Evolutionary conservation across 306 rosid species (phyloP), one percentile per base, ranked within the genome.

Genomic region (Lathyrus sativus): DNA sequence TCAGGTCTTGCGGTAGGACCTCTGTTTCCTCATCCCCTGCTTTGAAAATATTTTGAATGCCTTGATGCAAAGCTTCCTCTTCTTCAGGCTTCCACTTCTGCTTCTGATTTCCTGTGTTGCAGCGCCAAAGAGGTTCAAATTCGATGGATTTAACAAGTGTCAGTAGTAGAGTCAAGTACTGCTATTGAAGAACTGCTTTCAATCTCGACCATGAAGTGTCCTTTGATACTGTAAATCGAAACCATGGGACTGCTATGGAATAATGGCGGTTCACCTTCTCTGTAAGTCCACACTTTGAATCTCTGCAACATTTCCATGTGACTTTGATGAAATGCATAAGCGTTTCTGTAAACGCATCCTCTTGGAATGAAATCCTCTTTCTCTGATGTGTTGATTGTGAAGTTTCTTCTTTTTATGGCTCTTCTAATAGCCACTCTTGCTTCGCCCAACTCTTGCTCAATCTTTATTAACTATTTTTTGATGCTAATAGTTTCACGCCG

Each of bases 241-340:
- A 26, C 67, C 84, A 76, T 35, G 0, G 96, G 95, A 66, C 96
- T 87, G 5, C 29, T n/a, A 42, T 89, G 98, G 1, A 58, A 19
- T 48, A 92, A 44, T 0, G 98, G 96, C 8, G 43, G 73, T 61
- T 87, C 90, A 3, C 98, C 98, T 84, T 92, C 98, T 65, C 53
- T 84, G 79, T 87, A 92, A 10, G 54, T 62, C 96, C 96, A 92
- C 42, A 89, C 82, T 53, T 83, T 92, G 53, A 92, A 85, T 65
- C 81, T 84, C 78, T 85, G 85, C 80, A 65, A 11, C 96, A 92
- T 92, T 80, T 92, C 96, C n/a, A 70, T 55, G 69, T 89, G 83
- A 57, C 98, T 92, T 73, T 84, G 92, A 76, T 84, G 92, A 82
- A 87, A 87, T 12, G 89, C 85, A 56, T 65, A 67, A 9, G 89